Conservation (phyloP, 768 basidiomycete genomes). For the Xerocomellus dryophilus region DNA sequence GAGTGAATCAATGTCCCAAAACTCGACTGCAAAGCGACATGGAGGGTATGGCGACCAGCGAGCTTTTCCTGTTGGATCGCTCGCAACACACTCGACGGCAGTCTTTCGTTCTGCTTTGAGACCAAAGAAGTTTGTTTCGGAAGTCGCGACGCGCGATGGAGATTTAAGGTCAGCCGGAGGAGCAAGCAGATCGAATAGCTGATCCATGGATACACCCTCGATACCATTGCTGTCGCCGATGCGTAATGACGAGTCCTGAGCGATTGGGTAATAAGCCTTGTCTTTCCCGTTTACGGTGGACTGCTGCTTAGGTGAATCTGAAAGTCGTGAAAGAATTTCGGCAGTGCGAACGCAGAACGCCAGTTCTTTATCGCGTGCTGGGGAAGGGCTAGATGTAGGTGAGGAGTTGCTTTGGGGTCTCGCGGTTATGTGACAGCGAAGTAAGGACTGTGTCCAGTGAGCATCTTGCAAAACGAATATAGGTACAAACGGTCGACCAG, state of each 20-base stretch:
- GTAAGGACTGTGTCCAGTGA: constrained; percentile 73
- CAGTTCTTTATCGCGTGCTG: constrained; percentile 55
- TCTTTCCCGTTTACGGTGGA: constrained; percentile 20
- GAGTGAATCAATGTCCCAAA: constrained; percentile 79
- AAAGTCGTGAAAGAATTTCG: constrained; percentile 43
- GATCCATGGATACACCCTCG: constrained; percentile 62
- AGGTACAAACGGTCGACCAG: constrained; percentile 66
- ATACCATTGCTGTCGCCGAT: constrained; percentile 66
- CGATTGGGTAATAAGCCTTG: constrained; percentile 59
- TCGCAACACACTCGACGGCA: constrained; percentile 40
- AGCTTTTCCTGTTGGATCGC: constrained; percentile 42
- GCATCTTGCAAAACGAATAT: constrained; percentile 67
- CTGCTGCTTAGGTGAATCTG: constrained; percentile 18
- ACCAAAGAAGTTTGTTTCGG: constrained; percentile 64
- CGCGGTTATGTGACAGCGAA: constrained; percentile 56
- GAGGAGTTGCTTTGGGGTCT: constrained; percentile 27
- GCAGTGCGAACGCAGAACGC: constrained; percentile 56
- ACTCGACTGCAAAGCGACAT: constrained; percentile 83
- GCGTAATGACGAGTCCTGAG: constrained; percentile 65
- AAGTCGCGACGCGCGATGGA: constrained; percentile 27
- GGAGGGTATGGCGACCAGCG: constrained; percentile 76
- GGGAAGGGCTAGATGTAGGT: constrained; percentile 38
- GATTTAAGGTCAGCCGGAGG: constrained; percentile 22
- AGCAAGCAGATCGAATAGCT: constrained; percentile 51
- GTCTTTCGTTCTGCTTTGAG: constrained; percentile 46